phyloP scores from a whole-genome alignment of 2,329 filamentous ascomycete genomes.

The Calonectria ilicicola region DNA sequence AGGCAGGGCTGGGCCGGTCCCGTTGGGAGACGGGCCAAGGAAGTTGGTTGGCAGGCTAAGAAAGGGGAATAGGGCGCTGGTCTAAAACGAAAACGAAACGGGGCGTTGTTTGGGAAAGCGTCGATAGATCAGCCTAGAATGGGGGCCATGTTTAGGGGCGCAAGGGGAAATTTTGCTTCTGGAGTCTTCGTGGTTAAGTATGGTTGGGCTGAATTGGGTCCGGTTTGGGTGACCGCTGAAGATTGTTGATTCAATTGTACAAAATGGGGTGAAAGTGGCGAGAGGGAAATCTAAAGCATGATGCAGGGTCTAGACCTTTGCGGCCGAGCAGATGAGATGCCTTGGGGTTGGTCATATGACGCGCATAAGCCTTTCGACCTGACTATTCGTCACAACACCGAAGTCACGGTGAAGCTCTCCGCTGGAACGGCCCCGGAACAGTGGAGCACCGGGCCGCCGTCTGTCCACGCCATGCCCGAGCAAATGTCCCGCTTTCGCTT shows the following conservation, averaged over 20 bases:
- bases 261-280: neutral
- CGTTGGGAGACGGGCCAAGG: conserved; percentile 26
- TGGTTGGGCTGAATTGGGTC: conserved; percentile 16
- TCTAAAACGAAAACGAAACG: neutral
- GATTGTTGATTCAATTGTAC: neutral
- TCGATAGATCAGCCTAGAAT: conserved; percentile 1
- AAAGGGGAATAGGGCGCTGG: neutral
- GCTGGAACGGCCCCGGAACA: neutral
- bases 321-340: neutral
- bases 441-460: conserved; percentile 4
- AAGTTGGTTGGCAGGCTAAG: neutral
- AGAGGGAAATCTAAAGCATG: neutral
- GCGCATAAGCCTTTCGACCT: neutral
- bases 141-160: neutral
- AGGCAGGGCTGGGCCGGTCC: conserved; percentile 35
- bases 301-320: neutral
- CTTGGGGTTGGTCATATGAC: neutral
- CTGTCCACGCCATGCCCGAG: neutral
- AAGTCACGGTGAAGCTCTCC: neutral
- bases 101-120: neutral
- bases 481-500: neutral
- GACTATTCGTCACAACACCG: neutral
- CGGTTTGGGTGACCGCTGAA: neutral
- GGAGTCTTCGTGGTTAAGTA: neutral
- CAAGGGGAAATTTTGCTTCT: neutral